Evolutionary conservation across 495 filamentous ascomycete species (phyloP).

Genomic region (Jackrogersella multiformis): DNA sequence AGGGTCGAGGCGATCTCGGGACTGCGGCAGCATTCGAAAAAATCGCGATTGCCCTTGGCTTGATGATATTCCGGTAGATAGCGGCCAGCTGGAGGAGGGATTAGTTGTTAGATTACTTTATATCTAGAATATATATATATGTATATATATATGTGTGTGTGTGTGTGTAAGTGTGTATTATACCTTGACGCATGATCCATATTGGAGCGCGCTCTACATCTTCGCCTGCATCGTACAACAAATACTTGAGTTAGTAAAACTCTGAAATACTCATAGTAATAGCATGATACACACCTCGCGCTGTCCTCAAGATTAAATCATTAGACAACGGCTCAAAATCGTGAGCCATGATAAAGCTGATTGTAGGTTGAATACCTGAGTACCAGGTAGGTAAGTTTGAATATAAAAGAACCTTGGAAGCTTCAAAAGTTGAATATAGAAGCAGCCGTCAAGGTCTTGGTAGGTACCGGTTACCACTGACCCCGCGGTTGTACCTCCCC

Average conservation of each 20-base stretch:
- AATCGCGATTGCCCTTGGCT: conserved; percentile 87
- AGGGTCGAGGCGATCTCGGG: conserved; percentile 91
- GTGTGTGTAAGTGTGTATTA: conserved; percentile 6
- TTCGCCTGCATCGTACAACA: conserved; percentile 67
- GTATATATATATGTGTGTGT: too few relatives aligned
- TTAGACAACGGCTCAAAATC: conserved; percentile 86
- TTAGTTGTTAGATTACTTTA: too few relatives aligned
- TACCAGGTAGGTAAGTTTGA: too few relatives aligned
- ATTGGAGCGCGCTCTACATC: conserved; percentile 90
- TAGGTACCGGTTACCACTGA: not conserved
- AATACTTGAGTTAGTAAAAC: conserved; percentile 42
- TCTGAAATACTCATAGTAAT: conserved; percentile 29
- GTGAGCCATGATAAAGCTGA: conserved; percentile 64
- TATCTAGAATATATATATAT: too few relatives aligned
- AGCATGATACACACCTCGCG: conserved; percentile 70
- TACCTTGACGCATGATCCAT: conserved; percentile 99
- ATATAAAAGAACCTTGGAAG: not conserved
- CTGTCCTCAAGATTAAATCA: conserved; percentile 87
- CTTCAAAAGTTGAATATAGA: not conserved
- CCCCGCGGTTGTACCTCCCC: conserved; percentile 21
- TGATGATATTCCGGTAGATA: conserved; percentile 98
- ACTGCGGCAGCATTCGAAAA: conserved; percentile 95
- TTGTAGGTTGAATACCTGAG: too few relatives aligned
- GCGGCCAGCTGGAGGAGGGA: conserved; percentile 74
- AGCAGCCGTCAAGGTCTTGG: not conserved